A percentile compares a stretch with the other conserved stretches of the same genome.
Evolutionary conservation across 1,284 basidiomycete species (phyloP).

Genomic region (Neonothopanus nambi): DNA sequence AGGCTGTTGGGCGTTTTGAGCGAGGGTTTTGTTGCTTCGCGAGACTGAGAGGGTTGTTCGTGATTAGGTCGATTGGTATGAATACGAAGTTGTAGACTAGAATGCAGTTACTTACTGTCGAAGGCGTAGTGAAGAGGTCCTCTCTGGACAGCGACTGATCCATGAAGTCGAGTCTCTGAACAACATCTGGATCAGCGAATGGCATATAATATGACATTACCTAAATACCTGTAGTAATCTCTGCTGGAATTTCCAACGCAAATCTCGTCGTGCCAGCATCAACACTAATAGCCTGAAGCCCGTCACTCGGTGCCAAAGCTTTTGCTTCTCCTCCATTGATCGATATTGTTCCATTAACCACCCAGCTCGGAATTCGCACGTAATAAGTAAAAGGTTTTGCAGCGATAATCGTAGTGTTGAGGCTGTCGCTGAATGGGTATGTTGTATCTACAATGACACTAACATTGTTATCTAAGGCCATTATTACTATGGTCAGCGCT

Average conservation of each 20-base stretch:
- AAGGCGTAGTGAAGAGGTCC: constrained; percentile 59
- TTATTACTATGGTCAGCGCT: neutral
- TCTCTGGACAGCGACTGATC: constrained; percentile 54
- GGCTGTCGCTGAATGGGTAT: constrained; percentile 56
- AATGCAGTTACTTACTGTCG: constrained; percentile 44
- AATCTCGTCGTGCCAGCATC: constrained; percentile 46
- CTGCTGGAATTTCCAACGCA: constrained; percentile 45
- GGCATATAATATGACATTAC: no score
- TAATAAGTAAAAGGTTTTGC: constrained; percentile 50
- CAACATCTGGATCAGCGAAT: neutral
- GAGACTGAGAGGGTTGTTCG: constrained; percentile 25
- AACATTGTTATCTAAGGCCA: constrained; percentile 41
- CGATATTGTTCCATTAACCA: constrained; percentile 48
- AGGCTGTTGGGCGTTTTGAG: constrained; percentile 44
- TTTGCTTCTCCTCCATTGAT: constrained; percentile 41
- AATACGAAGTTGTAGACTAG: neutral
- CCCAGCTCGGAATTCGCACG: constrained; percentile 58
- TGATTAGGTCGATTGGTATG: no score
- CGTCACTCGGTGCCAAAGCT: constrained; percentile 43
- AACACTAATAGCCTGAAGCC: constrained; percentile 47
- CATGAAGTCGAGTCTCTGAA: constrained; percentile 50
- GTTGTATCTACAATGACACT: constrained; percentile 49
- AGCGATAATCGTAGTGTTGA: constrained; percentile 50
- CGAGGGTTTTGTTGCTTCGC: constrained; percentile 43
- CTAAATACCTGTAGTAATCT: constrained; percentile 46